Percentiles rank a stretch among this genome's conserved stretches.
These are phyloP conservation scores for Pyrus bretschneideri DNA, from an alignment of 306 rosid genomes.

Conservation along the genomic window DNA sequence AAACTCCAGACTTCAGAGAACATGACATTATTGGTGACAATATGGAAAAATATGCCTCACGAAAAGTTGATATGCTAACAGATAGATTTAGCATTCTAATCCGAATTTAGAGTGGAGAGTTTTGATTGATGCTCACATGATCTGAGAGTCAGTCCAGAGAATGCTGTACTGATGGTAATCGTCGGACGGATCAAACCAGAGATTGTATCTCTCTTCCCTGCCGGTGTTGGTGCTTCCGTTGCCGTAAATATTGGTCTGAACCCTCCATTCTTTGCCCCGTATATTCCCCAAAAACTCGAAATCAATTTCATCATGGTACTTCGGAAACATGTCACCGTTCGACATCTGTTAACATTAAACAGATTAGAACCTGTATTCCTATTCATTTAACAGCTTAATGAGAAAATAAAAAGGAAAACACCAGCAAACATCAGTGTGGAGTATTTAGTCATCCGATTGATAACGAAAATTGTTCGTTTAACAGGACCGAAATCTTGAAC, in stretches of 20 bases:
- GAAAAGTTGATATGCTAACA: background rate
- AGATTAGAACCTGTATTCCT: background rate
- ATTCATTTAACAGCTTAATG: background rate
- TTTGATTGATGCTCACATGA: slow-evolving; percentile 57
- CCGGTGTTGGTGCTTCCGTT: slow-evolving; percentile 90
- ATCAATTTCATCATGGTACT: slow-evolving; percentile 91
- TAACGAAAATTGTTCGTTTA: background rate
- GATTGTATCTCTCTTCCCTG: slow-evolving; percentile 84
- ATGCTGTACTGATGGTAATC: slow-evolving; percentile 79
- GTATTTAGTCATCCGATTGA: background rate
- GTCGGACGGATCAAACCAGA: slow-evolving; percentile 93
- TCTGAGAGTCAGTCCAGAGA: slow-evolving; percentile 78
- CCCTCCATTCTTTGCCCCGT: slow-evolving; percentile 92
- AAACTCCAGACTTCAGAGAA: background rate
- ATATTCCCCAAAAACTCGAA: slow-evolving; percentile 93
- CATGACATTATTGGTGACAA: slow-evolving; percentile 4
- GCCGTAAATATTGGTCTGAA: slow-evolving; percentile 93
- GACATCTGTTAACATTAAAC: slow-evolving; percentile 56
- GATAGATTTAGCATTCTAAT: background rate
- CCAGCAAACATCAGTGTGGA: background rate
- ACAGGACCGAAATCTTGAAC: background rate
- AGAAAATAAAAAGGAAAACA: background rate
- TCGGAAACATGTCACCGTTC: slow-evolving; percentile 77
- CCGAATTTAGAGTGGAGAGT: slow-evolving; percentile 20
- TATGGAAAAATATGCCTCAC: background rate